phyloP scores from a whole-genome alignment of 345 rosid species.

The Populus deltoides region DNA sequence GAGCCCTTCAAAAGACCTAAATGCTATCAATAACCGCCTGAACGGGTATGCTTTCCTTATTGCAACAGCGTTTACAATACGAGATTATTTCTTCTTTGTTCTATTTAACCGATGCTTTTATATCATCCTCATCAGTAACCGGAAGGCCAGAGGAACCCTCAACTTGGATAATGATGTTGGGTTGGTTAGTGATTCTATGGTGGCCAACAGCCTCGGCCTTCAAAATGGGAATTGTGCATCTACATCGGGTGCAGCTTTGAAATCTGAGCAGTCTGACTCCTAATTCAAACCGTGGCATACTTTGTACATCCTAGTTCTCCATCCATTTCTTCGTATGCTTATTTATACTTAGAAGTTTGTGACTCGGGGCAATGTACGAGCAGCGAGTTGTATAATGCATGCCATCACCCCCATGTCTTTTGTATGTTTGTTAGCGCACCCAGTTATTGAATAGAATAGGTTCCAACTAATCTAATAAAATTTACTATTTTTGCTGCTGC shows the following conservation, averaged over 20 bases:
- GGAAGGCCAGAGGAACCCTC: conserved; percentile 64
- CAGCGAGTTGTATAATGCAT: conserved; percentile 35
- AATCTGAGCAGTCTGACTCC: conserved; percentile 41
- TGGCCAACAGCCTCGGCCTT: conserved; percentile 73
- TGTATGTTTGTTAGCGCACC: background rate
- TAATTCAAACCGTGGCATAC: conserved; percentile 2
- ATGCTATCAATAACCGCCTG: conserved; percentile 81
- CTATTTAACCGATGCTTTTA: background rate
- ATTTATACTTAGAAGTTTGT: background rate
- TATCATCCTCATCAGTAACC: conserved; percentile 37
- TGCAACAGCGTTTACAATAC: background rate
- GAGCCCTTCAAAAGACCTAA: conserved; percentile 96
- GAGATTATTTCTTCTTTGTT: background rate
- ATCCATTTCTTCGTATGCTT: background rate
- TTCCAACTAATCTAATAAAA: conserved; percentile 6
- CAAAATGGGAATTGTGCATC: conserved; percentile 58
- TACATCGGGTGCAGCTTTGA: conserved; percentile 29
- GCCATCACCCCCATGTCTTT: conserved; percentile 12
- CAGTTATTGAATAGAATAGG: conserved; percentile 4
- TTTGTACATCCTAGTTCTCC: conserved; percentile 13
- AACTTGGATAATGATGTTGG: conserved; percentile 87
- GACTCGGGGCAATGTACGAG: conserved; percentile 25
- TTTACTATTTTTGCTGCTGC: background rate
- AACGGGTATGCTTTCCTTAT: conserved; percentile 48
- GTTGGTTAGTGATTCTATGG: conserved; percentile 91